These are phyloP conservation scores for Candida krabiensis DNA, from an alignment of 805 yeast species.

Conservation along the genomic window DNA sequence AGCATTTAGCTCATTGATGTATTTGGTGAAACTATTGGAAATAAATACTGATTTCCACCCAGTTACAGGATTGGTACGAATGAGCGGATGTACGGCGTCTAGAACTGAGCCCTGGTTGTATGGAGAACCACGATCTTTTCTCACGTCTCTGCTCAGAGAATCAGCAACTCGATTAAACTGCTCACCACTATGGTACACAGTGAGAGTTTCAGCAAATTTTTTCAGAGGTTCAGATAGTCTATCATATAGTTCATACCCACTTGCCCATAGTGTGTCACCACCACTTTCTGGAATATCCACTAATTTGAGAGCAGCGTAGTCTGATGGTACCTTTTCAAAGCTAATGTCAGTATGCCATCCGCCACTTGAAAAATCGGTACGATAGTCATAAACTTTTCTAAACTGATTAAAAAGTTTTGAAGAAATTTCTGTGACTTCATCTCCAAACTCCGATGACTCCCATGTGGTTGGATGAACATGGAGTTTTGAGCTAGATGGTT, in stretches of 20 bases:
- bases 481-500: background rate
- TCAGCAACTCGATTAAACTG: constrained; percentile 37
- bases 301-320: constrained; percentile 51
- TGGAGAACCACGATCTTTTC: constrained; percentile 3
- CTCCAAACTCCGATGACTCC: constrained; percentile 1
- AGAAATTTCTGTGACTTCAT: constrained; percentile 1
- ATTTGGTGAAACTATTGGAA: constrained; percentile 47
- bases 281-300: constrained; percentile 49
- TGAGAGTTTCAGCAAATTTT: constrained; percentile 43
- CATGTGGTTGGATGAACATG: constrained; percentile 2
- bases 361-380: background rate
- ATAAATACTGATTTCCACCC: constrained; percentile 59
- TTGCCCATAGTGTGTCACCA: constrained; percentile 55
- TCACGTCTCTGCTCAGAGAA: background rate
- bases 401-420: background rate
- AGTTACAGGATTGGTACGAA: constrained; percentile 66
- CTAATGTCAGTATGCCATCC: constrained; percentile 53
- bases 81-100: constrained; percentile 54
- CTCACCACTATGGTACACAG: constrained; percentile 47
- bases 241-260: constrained; percentile 58
- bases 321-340: constrained; percentile 56
- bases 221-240: constrained; percentile 50
- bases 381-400: background rate
- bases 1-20: constrained; percentile 51
- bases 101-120: constrained; percentile 1